phyloP scores from a whole-genome alignment of 2,329 filamentous ascomycete species.

The Diaporthe vaccinii region DNA sequence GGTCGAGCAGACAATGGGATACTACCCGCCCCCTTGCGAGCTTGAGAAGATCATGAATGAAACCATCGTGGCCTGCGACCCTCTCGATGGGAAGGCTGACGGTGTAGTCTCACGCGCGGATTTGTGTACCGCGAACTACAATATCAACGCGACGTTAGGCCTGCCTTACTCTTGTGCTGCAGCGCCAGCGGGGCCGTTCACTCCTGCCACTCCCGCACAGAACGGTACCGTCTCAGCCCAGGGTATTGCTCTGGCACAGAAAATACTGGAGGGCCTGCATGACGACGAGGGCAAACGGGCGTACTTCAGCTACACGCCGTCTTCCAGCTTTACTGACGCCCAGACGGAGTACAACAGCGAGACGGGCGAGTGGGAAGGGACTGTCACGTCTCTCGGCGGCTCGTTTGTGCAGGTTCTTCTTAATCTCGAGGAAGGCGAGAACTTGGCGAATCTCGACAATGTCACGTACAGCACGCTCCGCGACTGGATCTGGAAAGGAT shows the following conservation, averaged over 20 bases:
- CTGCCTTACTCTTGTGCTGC: constrained; percentile 48
- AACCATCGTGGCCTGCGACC: constrained; percentile 36
- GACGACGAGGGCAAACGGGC: constrained; percentile 52
- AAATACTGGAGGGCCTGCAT: constrained; percentile 52
- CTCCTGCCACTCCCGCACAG: constrained; percentile 40
- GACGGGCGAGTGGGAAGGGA: constrained; percentile 44
- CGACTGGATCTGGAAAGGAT: constrained; percentile 62
- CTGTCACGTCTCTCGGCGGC: constrained; percentile 37
- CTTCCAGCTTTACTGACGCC: constrained; percentile 50
- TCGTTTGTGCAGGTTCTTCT: constrained; percentile 29
- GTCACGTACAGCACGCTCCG: constrained; percentile 66
- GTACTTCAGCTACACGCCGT: constrained; percentile 52
- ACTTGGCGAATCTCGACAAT: constrained; percentile 55
- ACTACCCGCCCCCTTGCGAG: constrained; percentile 55
- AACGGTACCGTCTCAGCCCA: constrained; percentile 39
- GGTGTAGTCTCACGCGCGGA: constrained; percentile 41
- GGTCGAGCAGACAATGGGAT: constrained; percentile 56
- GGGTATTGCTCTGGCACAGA: constrained; percentile 46
- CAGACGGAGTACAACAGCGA: constrained; percentile 48
- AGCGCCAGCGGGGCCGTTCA: not conserved
- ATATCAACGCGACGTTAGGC: constrained; percentile 61
- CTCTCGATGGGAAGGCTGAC: constrained; percentile 29
- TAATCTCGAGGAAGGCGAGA: constrained; percentile 42
- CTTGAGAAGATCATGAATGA: constrained; percentile 42
- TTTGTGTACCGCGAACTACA: constrained; percentile 58